phyloP scores from a whole-genome alignment of 73 alveolate species.

The Paramecium caudatum region DNA sequence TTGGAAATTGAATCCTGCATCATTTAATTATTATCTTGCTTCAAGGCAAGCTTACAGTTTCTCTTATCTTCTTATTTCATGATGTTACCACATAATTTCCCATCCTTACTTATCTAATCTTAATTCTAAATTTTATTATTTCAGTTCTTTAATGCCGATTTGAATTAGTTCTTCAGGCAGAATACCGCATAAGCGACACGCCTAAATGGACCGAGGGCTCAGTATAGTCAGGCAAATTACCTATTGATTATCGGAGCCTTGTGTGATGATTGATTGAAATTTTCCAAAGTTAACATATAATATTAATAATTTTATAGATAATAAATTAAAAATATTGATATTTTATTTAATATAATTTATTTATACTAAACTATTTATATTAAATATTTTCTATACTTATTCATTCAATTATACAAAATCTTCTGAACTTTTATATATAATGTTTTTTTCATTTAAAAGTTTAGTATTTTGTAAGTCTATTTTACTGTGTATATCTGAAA shows the following conservation, averaged over 20 bases:
- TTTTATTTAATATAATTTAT: no score
- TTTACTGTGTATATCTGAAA: no score
- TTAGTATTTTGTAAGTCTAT: no score
- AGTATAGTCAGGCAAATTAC: slow-evolving; percentile 18
- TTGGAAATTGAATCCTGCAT: slow-evolving; percentile 19
- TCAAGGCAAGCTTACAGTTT: background rate
- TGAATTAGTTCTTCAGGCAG: slow-evolving; percentile 31
- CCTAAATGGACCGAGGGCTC: slow-evolving; percentile 15
- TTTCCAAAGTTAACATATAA: slow-evolving; percentile 29
- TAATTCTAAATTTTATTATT: background rate
- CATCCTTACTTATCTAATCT: slow-evolving; percentile 36
- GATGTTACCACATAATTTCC: slow-evolving; percentile 45
- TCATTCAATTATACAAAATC: no score
- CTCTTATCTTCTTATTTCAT: slow-evolving; percentile 28
- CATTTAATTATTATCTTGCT: slow-evolving; percentile 4
- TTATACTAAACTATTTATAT: no score
- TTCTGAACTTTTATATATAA: no score
- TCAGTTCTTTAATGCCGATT: background rate
- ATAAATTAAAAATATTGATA: no score
- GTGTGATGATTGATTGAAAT: background rate
- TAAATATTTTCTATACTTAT: no score
- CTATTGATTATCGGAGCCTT: slow-evolving; percentile 13
- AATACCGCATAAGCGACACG: background rate
- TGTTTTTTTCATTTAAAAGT: no score
- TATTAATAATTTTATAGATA: no score